Evolutionary conservation across 176 grass and related monocot genomes (phyloP).

Genomic region (sorghum (Sorghum bicolor)): DNA sequence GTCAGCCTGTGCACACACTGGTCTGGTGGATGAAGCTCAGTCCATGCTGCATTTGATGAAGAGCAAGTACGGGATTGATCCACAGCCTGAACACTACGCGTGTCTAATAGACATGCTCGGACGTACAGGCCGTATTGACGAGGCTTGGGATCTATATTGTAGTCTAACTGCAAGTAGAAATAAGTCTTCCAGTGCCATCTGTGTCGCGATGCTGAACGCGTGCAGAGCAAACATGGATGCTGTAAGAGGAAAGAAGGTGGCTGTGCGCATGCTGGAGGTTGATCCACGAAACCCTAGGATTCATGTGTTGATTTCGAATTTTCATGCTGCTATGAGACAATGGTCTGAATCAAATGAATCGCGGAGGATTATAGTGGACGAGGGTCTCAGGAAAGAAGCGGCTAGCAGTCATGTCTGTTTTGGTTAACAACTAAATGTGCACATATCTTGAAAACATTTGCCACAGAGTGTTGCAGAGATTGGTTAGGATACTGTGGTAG

Average conservation of each 20-base stretch:
- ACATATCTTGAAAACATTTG: not conserved
- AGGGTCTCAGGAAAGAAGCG: slow-evolving; percentile 51
- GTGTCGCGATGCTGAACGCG: slow-evolving; percentile 53
- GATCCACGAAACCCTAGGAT: slow-evolving; percentile 43
- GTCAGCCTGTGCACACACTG: slow-evolving; percentile 59
- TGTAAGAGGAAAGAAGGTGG: slow-evolving; percentile 48
- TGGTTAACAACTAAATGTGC: slow-evolving; percentile 3
- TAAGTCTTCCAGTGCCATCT: slow-evolving; percentile 36
- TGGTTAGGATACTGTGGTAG: not conserved
- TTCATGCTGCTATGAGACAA: slow-evolving; percentile 36
- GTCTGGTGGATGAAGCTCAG: slow-evolving; percentile 53
- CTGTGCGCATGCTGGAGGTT: slow-evolving; percentile 34
- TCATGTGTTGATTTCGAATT: slow-evolving; percentile 57
- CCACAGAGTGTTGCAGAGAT: not conserved
- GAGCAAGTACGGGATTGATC: slow-evolving; percentile 47
- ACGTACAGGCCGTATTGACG: slow-evolving; percentile 46
- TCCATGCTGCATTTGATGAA: slow-evolving; percentile 47
- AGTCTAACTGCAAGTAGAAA: slow-evolving; percentile 5
- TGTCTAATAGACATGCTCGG: slow-evolving; percentile 60
- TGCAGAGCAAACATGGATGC: slow-evolving; percentile 51
- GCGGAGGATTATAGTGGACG: slow-evolving; percentile 42
- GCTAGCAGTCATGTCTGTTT: slow-evolving; percentile 39
- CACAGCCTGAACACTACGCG: slow-evolving; percentile 43
- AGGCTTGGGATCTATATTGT: slow-evolving; percentile 67
- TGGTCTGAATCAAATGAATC: slow-evolving; percentile 43